A percentile compares a stretch with the other conserved stretches of the same genome.
Evolutionary conservation across 805 yeast genomes (phyloP).

Genomic region (Priceomyces carsonii): DNA sequence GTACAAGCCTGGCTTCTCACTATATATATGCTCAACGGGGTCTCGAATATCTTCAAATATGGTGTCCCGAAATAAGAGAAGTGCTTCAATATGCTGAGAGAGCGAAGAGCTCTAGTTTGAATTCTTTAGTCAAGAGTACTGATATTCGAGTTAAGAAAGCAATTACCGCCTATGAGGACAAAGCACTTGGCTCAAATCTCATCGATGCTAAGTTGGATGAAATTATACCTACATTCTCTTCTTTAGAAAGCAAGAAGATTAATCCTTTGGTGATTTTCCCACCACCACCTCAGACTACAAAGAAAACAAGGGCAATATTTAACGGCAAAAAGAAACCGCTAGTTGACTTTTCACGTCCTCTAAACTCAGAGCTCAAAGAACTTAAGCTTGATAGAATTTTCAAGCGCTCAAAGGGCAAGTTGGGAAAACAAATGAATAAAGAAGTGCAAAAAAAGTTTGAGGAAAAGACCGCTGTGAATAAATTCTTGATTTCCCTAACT

Average conservation of each 20-base stretch:
- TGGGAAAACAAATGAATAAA: slow-evolving; percentile 15
- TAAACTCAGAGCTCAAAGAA: slow-evolving; percentile 18
- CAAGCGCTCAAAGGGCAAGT: slow-evolving; percentile 18
- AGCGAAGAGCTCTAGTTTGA: not conserved
- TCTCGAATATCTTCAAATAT: slow-evolving; percentile 27
- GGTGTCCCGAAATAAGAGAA: slow-evolving; percentile 35
- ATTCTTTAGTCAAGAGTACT: slow-evolving; percentile 9
- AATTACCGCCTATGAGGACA: slow-evolving; percentile 5
- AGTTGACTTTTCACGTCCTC: slow-evolving; percentile 32
- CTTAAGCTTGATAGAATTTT: slow-evolving; percentile 14
- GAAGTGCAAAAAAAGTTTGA: slow-evolving; percentile 6
- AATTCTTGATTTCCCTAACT: slow-evolving; percentile 28
- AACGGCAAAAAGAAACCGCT: slow-evolving; percentile 26
- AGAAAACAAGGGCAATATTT: slow-evolving; percentile 23
- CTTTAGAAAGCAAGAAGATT: slow-evolving; percentile 7
- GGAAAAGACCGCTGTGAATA: slow-evolving; percentile 24
- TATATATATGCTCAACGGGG: slow-evolving; percentile 31
- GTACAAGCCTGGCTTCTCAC: slow-evolving; percentile 25
- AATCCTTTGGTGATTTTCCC: slow-evolving; percentile 35
- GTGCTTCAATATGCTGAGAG: slow-evolving; percentile 15
- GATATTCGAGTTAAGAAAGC: slow-evolving; percentile 15
- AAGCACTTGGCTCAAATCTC: not conserved
- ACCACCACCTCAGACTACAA: slow-evolving; percentile 24
- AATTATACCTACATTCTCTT: slow-evolving; percentile 14
- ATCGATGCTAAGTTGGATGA: slow-evolving; percentile 8